These are phyloP conservation scores for Coffea canephora DNA, from an alignment of 257 asterid genomes.

Conservation along the genomic window DNA sequence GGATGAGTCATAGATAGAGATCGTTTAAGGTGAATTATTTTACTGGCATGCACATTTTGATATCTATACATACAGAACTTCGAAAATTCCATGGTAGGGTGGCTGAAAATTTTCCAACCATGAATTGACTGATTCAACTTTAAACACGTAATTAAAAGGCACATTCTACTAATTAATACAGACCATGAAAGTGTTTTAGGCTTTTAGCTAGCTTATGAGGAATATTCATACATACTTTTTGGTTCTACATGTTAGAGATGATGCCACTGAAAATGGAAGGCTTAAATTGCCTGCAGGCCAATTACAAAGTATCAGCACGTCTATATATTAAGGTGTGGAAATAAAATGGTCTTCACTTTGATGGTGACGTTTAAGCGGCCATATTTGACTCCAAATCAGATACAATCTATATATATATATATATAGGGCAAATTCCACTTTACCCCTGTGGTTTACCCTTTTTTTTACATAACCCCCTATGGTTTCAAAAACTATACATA, in stretches of 20 bases:
- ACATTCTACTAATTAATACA: not conserved
- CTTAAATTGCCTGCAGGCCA: not conserved
- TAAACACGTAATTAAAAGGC: not conserved
- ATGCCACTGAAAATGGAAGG: not conserved
- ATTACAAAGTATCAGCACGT: not conserved
- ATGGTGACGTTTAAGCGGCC: not conserved
- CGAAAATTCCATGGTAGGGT: too few relatives aligned
- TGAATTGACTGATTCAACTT: not conserved
- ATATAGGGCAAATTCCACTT: too few relatives aligned
- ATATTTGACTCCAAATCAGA: not conserved
- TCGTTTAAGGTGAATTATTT: too few relatives aligned
- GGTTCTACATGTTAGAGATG: not conserved
- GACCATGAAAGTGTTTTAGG: not conserved
- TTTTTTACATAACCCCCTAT: too few relatives aligned
- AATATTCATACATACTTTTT: too few relatives aligned
- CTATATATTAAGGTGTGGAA: not conserved
- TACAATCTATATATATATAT: too few relatives aligned
- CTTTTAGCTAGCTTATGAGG: too few relatives aligned
- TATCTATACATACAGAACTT: too few relatives aligned
- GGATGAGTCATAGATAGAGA: too few relatives aligned
- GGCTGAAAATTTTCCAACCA: not conserved
- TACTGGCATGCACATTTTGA: too few relatives aligned
- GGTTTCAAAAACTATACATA: too few relatives aligned
- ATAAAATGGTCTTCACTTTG: not conserved
- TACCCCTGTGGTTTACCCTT: too few relatives aligned